A percentile compares a stretch with the other conserved stretches of the same genome.
These are phyloP conservation scores for Candida peoriensis DNA, from an alignment of 805 yeast species.

Conservation along the genomic window DNA sequence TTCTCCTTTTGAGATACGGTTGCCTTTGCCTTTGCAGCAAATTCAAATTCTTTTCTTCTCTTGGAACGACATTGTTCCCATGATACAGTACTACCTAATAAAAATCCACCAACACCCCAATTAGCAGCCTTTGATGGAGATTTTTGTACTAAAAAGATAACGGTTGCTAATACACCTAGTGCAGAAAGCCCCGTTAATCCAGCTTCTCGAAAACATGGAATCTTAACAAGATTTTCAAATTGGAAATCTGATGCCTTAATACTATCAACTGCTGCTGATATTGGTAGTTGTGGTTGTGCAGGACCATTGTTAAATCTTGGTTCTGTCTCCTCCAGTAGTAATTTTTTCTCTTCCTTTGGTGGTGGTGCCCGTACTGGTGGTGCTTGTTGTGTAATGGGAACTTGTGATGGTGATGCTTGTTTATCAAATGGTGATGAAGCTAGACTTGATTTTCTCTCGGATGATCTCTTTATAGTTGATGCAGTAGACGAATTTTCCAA, in stretches of 20 bases:
- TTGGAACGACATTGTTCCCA: conserved; percentile 90
- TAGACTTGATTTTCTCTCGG: conserved; percentile 16
- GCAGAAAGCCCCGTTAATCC: conserved; percentile 71
- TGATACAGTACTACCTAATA: conserved; percentile 74
- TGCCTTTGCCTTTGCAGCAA: conserved; percentile 65
- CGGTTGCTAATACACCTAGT: conserved; percentile 63
- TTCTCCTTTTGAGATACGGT: conserved; percentile 31
- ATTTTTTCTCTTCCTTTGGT: conserved; percentile 22
- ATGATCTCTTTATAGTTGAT: conserved; percentile 14
- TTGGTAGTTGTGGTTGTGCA: conserved; percentile 26
- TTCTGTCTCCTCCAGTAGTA: conserved; percentile 34
- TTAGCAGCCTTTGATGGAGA: conserved; percentile 59
- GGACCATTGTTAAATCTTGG: conserved; percentile 33
- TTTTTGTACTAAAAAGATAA: conserved; percentile 63
- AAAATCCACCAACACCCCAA: conserved; percentile 79
- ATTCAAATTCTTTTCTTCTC: conserved; percentile 59
- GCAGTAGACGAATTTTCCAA: too few relatives aligned
- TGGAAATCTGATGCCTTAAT: conserved; percentile 48
- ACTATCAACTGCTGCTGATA: conserved; percentile 35
- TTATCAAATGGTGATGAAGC: conserved; percentile 3
- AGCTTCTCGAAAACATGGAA: conserved; percentile 80
- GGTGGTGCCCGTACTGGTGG: conserved; percentile 1
- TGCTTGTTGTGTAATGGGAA: background rate
- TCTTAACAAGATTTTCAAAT: conserved; percentile 43
- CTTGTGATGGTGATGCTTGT: background rate